Percentiles rank a stretch among this genome's conserved stretches.
phyloP scores from a whole-genome alignment of 768 basidiomycete genomes.

The Tricholoma bakamatsutake region DNA sequence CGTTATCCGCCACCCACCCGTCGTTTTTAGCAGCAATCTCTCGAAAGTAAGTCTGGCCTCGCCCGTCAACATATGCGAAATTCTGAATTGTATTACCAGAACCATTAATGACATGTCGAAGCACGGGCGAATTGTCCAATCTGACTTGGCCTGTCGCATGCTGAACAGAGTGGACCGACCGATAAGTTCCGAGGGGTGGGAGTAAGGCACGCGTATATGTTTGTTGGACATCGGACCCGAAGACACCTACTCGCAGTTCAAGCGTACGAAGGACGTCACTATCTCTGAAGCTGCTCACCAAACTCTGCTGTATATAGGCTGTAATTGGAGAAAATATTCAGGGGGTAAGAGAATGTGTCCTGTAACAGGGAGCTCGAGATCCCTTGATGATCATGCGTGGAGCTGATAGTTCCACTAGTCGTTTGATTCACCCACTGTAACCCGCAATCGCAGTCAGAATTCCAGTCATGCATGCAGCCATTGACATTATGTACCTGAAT shows the following conservation, averaged over 20 bases:
- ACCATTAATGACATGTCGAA: slow-evolving; percentile 27
- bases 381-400: slow-evolving; percentile 48
- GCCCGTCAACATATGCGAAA: slow-evolving; percentile 25
- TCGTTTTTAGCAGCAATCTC: slow-evolving; percentile 27
- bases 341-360: slow-evolving; percentile 52
- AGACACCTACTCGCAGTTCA: slow-evolving; percentile 16
- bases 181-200: slow-evolving; percentile 19
- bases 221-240: slow-evolving; percentile 25
- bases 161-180: slow-evolving; percentile 23
- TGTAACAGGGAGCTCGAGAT: slow-evolving; percentile 28
- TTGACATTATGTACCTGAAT: slow-evolving; percentile 17
- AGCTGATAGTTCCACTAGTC: slow-evolving; percentile 39
- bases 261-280: background rate
- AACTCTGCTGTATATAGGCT: slow-evolving; percentile 21
- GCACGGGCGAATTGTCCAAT: slow-evolving; percentile 28
- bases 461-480: background rate
- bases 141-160: slow-evolving; percentile 25
- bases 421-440: slow-evolving; percentile 44
- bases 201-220: slow-evolving; percentile 22
- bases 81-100: slow-evolving; percentile 25
- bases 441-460: background rate
- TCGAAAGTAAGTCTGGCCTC: slow-evolving; percentile 26
- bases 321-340: slow-evolving; percentile 29
- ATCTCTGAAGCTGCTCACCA: slow-evolving; percentile 14
- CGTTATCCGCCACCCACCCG: slow-evolving; percentile 24